A percentile compares a stretch with the other conserved stretches of the same genome.
These are phyloP conservation scores for Chaetomiaceae sp. DNA, from an alignment of 2,329 filamentous ascomycete species.

Conservation along the genomic window DNA sequence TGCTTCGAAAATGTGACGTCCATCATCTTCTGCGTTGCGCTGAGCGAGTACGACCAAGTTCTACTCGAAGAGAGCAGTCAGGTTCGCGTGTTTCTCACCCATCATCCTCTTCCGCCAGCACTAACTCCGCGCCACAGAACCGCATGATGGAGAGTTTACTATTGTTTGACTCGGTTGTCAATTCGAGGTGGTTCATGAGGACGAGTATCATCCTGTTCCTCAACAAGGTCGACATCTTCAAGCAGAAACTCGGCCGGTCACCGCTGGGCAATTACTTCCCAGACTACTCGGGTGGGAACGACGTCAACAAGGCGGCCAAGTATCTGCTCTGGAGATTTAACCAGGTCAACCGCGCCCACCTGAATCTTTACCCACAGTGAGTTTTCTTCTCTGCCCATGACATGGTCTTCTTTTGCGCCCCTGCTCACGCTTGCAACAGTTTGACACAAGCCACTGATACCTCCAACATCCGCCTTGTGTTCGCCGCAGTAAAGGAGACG, in stretches of 20 bases:
- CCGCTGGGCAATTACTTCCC: slow-evolving; percentile 94
- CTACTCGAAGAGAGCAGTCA: slow-evolving; percentile 95
- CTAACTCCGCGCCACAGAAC: slow-evolving; percentile 56
- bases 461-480: slow-evolving; percentile 95
- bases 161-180: slow-evolving; percentile 96
- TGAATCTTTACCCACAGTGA: slow-evolving; percentile 97
- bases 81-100: slow-evolving; percentile 47
- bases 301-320: slow-evolving; percentile 96
- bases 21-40: slow-evolving; percentile 96
- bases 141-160: slow-evolving; percentile 99
- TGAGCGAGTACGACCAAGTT: slow-evolving; percentile 98
- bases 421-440: slow-evolving; percentile 44
- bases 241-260: slow-evolving; percentile 84
- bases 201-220: slow-evolving; percentile 98
- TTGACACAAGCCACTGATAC: slow-evolving; percentile 98
- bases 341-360: slow-evolving; percentile 91
- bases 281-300: slow-evolving; percentile 94
- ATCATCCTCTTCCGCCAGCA: neutral
- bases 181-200: slow-evolving; percentile 98
- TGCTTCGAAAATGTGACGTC: slow-evolving; percentile 99
- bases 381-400: no score
- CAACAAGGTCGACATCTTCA: slow-evolving; percentile 98
- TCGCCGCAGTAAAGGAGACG: slow-evolving; percentile 97
- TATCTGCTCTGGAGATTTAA: slow-evolving; percentile 98
- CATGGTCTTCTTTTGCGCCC: neutral